Percentiles rank a stretch among this genome's conserved stretches.
phyloP scores from a whole-genome alignment of 2,329 filamentous ascomycete species.

The Grosmannia penicillata region DNA sequence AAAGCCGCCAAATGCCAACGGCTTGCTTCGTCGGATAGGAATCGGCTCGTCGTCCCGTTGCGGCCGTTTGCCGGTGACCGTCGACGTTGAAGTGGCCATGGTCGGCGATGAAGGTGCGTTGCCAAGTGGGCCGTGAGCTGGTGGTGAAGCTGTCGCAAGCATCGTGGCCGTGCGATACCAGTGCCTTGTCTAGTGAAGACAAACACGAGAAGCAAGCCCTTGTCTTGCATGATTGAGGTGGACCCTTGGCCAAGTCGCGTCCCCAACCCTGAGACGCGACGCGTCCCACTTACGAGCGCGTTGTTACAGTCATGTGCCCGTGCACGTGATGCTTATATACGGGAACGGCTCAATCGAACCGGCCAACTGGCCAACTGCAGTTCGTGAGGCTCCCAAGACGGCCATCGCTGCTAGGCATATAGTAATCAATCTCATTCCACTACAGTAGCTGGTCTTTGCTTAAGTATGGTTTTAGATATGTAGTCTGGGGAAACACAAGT shows the following conservation, averaged over 20 bases:
- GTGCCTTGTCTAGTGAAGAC: too few relatives aligned
- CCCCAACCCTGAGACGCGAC: slow-evolving; percentile 2
- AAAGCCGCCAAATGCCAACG: slow-evolving; percentile 8
- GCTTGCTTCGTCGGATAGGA: too few relatives aligned
- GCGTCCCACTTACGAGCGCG: slow-evolving; percentile 7
- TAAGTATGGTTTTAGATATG: too few relatives aligned
- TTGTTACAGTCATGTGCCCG: neutral
- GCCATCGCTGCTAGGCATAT: too few relatives aligned
- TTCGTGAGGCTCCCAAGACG: too few relatives aligned
- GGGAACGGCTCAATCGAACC: too few relatives aligned
- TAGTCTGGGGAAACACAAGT: neutral
- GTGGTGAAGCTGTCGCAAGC: slow-evolving; percentile 1
- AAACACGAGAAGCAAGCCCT: too few relatives aligned
- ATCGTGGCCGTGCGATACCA: too few relatives aligned
- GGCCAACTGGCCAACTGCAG: too few relatives aligned
- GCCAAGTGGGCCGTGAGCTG: neutral
- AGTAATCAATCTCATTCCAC: neutral
- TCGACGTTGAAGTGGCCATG: neutral
- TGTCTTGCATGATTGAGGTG: neutral
- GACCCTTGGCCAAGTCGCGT: too few relatives aligned
- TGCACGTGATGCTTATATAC: neutral
- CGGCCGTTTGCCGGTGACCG: neutral
- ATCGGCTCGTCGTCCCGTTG: neutral
- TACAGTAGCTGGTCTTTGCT: too few relatives aligned
- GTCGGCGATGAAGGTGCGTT: neutral